Evolutionary conservation across 75 land plant species (phyloP), one percentile per base, ranked within the genome.

Genomic region (Larix kaempferi): DNA sequence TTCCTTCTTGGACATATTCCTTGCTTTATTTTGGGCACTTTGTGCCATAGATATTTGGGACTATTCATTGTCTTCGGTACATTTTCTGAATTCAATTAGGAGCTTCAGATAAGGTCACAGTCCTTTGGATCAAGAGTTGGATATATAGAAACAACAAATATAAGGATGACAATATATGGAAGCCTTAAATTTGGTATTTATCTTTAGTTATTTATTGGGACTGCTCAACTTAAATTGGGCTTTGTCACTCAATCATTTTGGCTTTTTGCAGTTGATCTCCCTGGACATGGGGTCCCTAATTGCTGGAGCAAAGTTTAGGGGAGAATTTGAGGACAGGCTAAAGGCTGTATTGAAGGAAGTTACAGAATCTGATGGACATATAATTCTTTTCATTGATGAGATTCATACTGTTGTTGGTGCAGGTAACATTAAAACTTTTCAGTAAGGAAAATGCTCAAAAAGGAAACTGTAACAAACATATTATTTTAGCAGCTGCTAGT

Each of bases 381-480:
- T 92, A 19, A 88, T 96, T 7, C 85, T 96, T 65, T 96, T 96
- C 80, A 96, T 96, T 59, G 99, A 96, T 83, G 99, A 96, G 78
- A 94, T 96, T 29, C 98, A 96, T 74, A 96, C 99, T 60, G 95
- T 96, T 76, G 98, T 96, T 56, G 98, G 99, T 23, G 99, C 99
- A 78, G 99, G 99, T 96, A 78, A 39, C 44, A 64, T 22, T n/a
- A 29, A n/a, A 29, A 16, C n/a, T 54, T 44, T 35, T 52, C n/a
- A 2, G 76, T 66, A 2, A 66, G 23, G 11, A 27, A 27, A 49
- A 49, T 49, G 54, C 10, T 2, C 54, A 0, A 10, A 49, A 49
- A 10, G 54, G 8, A 11, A 49, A 49, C 54, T 49, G 54, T 69
- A 69, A 69, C 11, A 25, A 16, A 39, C 44, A 67, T 15, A 63